Evolutionary conservation across 2,329 filamentous ascomycete genomes (phyloP), one percentile per base, ranked within the genome.

Genomic region (Hypoxylon sp.): DNA sequence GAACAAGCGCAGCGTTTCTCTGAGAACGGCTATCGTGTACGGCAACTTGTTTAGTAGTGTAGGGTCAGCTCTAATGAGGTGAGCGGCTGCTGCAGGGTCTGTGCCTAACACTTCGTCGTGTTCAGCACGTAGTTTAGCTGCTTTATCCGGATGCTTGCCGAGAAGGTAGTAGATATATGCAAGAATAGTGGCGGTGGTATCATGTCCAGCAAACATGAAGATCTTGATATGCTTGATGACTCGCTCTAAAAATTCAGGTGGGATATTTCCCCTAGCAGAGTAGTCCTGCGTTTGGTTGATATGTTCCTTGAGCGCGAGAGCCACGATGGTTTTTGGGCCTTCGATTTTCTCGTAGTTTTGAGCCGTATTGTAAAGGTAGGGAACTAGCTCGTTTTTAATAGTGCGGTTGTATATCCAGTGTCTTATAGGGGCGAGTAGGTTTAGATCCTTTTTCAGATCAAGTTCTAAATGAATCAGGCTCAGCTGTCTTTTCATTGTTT

Each of bases 1-100:
- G 70, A 83, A 86, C 35, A 88, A 72, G 4, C 87, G 81, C 2
- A 89, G 78, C 0, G 82, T 81, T 75, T 89, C 87, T 64, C 85
- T 85, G 67, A 87, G 81, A 6, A 87, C 81, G 26, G 85, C 86
- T 4, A 77, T 77, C 2, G 85, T 86, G 73, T 86, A 88, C 0
- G 81, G 80, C 24, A 89, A 79, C 46, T 82, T 78, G 74, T 85
- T 86, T 54, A 89, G 78, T 3, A 84, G 78, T 26, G 80, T 74
- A 0, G 84, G 82, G 26, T 85, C 77, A 1, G 79, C 68, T 35
- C 78, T 75, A 19, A 89, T 78, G 29, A 79, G 74, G 2, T 75
- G 71, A 31, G 80, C 81, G 0, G 80, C 79, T 3, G 75, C 74
- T 4, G 78, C 72, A 8, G 78, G 72, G 46, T 83, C 80, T 0